phyloP scores from a whole-genome alignment of 2,329 filamentous ascomycete genomes.

The Mariannaea elegans region DNA sequence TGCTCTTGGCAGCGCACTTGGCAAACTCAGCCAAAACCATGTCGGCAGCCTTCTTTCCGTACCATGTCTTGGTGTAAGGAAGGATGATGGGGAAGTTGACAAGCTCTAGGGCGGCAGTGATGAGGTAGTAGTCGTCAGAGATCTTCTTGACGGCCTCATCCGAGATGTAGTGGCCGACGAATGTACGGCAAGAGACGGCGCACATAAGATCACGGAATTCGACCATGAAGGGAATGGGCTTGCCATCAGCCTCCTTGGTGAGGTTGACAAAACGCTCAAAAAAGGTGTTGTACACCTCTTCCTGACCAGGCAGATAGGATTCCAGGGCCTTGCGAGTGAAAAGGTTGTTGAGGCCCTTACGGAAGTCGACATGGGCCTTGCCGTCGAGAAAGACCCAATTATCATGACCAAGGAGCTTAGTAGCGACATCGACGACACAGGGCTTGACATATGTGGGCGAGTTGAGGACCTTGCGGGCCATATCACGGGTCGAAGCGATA shows the following conservation, averaged over 20 bases:
- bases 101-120: slow-evolving; percentile 93
- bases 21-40: slow-evolving; percentile 90
- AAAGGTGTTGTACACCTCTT: slow-evolving; percentile 90
- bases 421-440: slow-evolving; percentile 92
- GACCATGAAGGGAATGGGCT: slow-evolving; percentile 87
- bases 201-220: slow-evolving; percentile 95
- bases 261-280: slow-evolving; percentile 81
- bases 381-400: slow-evolving; percentile 99
- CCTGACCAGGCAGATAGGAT: slow-evolving; percentile 88
- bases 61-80: slow-evolving; percentile 95
- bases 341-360: slow-evolving; percentile 92
- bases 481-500: slow-evolving; percentile 92
- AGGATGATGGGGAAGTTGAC: slow-evolving; percentile 99
- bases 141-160: slow-evolving; percentile 93
- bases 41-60: slow-evolving; percentile 93
- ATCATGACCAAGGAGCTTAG: slow-evolving; percentile 88
- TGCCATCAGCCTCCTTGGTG: slow-evolving; percentile 75
- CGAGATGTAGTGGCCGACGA: slow-evolving; percentile 94
- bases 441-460: slow-evolving; percentile 92
- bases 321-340: slow-evolving; percentile 93
- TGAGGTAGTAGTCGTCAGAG: slow-evolving; percentile 94
- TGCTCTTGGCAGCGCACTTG: slow-evolving; percentile 92
- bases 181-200: slow-evolving; percentile 94
- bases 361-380: slow-evolving; percentile 93
- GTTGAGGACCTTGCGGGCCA: slow-evolving; percentile 97